These are phyloP conservation scores for Madurella fahalii DNA, from an alignment of 2,329 filamentous ascomycete genomes.

Conservation along the genomic window DNA sequence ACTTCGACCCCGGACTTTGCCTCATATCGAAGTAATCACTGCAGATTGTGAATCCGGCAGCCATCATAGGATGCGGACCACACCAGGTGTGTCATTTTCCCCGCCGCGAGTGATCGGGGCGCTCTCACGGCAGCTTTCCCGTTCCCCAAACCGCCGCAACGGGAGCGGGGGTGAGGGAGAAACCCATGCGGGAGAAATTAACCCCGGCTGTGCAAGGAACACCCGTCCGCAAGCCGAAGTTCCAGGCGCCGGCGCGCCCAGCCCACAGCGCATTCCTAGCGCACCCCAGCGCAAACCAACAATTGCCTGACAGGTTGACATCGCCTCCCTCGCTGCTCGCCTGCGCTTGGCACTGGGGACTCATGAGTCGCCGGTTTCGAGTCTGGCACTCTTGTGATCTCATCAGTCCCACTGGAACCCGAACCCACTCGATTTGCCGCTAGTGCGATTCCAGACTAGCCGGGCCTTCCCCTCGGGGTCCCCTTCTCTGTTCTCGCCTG, in stretches of 20 bases:
- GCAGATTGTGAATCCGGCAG: slow-evolving; percentile 17
- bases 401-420: no score
- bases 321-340: not conserved
- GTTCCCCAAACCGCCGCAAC: slow-evolving; percentile 18
- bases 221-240: not conserved
- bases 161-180: slow-evolving; percentile 26
- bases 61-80: slow-evolving; percentile 23
- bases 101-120: slow-evolving; percentile 25
- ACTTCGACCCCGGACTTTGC: slow-evolving; percentile 5
- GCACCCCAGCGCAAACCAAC: not conserved
- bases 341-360: not conserved
- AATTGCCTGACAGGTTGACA: not conserved
- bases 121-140: slow-evolving; percentile 25
- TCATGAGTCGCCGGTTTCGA: not conserved
- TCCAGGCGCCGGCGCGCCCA: no score
- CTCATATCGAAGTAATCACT: not conserved
- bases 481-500: not conserved
- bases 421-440: not conserved
- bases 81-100: slow-evolving; percentile 26
- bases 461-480: not conserved
- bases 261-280: not conserved
- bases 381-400: not conserved
- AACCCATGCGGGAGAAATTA: slow-evolving; percentile 28
- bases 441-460: not conserved
- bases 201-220: slow-evolving; percentile 21